A percentile compares a stretch with the other conserved stretches of the same genome.
Conservation (phyloP, 805 yeast genomes). For the Lipomyces spencermartinsiae region DNA sequence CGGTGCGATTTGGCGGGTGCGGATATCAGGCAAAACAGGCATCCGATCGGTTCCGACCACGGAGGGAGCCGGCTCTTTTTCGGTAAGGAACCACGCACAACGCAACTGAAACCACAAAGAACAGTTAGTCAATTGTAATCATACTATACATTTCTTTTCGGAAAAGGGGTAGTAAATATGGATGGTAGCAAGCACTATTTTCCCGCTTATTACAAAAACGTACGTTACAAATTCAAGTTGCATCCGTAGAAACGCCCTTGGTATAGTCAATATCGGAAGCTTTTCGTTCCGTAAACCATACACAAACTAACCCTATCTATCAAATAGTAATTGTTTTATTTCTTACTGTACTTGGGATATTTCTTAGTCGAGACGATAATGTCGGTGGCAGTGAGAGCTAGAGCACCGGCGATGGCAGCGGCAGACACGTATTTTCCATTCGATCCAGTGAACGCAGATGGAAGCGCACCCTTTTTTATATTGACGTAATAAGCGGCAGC, state of each 20-base stretch:
- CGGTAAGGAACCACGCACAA: neutral
- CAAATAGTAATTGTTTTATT: neutral
- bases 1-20: neutral
- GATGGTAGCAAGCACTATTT: neutral
- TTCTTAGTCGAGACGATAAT: constrained; percentile 13
- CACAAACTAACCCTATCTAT: neutral
- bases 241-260: neutral
- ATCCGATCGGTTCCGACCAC: neutral
- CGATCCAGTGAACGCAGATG: constrained; percentile 12
- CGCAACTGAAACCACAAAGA: neutral
- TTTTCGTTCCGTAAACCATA: neutral
- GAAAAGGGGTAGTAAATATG: neutral
- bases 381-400: constrained; percentile 21
- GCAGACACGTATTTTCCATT: constrained; percentile 8
- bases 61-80: neutral
- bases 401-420: constrained; percentile 8
- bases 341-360: constrained; percentile 20
- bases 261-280: neutral
- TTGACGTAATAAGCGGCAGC: neutral
- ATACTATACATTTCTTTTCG: neutral
- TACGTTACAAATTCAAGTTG: neutral
- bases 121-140: neutral
- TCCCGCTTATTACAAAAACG: neutral
- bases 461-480: constrained; percentile 8
- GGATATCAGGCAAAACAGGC: neutral